Evolutionary conservation across 1,284 basidiomycete genomes (phyloP), one percentile per base, ranked within the genome.

Genomic region (Ustilago trichophora): DNA sequence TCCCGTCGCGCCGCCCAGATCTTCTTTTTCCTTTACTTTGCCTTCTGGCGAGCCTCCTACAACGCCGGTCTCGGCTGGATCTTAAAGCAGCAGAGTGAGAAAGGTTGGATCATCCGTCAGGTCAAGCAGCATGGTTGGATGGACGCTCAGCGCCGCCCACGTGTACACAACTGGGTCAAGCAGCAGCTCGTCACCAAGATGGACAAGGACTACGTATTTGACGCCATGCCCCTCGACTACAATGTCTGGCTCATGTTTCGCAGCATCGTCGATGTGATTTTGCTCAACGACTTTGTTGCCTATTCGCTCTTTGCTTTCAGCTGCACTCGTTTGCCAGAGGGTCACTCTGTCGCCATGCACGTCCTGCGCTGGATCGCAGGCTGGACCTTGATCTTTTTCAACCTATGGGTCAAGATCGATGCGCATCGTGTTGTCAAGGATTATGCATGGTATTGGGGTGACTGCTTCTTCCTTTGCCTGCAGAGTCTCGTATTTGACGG

Each of bases 401-500:
- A 98, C 82, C 86, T 97, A 31, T 98, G 95, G 93, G 94, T 98
- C 73, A 98, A 98, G 83, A 90, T 92, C 12, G 95, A 98, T 77
- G 95, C 95, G 0, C 95, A 98, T 82, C 87, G 92, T 43, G 92
- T 98, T 46, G 93, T 98, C 63, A 97, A 96, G 66, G 86, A 87
- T 72, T 86, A 85, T 50, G 86, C 86, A n/a, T 86, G 80, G 80
- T 98, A 98, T 83, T 98, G 95, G 95, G 95, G 95, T 16, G 95
- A 98, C 78, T 91, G 91, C 44, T 98, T 98, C 85, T 98, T 97
- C 86, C 76, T 84, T 57, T 84, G 85, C 53, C 83, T 86, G 63
- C 84, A 87, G 74, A 90, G 89, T 44, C 85, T 98, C 19, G 90
- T 98, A 5, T 98, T 98, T 80, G 94, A 98, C 80, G 96, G 96